Percentiles rank a stretch among this genome's conserved stretches.
phyloP scores from a whole-genome alignment of 1,284 basidiomycete genomes.

The Cystobasidium sp. region DNA sequence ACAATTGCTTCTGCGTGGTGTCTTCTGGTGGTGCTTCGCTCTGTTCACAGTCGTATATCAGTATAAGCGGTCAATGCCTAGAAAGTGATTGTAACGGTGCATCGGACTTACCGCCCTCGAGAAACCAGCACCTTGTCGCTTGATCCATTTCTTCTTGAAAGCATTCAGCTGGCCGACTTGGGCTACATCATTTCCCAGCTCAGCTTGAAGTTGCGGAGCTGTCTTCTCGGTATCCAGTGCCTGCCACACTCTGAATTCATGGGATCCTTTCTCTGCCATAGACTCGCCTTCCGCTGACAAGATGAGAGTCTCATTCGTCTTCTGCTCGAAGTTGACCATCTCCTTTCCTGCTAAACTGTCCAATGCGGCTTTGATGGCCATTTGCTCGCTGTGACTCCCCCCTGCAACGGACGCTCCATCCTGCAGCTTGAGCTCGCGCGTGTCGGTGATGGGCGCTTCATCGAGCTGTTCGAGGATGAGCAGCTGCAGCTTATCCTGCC shows the following conservation, averaged over 20 bases:
- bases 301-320: conserved; percentile 21
- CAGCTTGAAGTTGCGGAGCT: conserved; percentile 56
- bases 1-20: conserved; percentile 58
- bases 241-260: conserved; percentile 89
- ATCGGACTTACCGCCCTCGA: conserved; percentile 72
- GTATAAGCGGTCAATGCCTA: background rate
- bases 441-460: conserved; percentile 69
- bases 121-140: conserved; percentile 85
- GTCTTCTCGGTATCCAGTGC: conserved; percentile 64
- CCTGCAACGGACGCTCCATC: conserved; percentile 60
- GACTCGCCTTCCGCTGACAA: conserved; percentile 80
- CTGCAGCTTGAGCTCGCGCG: conserved; percentile 67
- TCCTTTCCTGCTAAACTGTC: conserved; percentile 86
- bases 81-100: conserved; percentile 4
- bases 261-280: conserved; percentile 80
- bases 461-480: conserved; percentile 42
- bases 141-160: conserved; percentile 97
- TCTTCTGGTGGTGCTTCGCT: conserved; percentile 27
- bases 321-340: conserved; percentile 60
- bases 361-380: conserved; percentile 79
- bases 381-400: conserved; percentile 61
- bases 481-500: conserved; percentile 31
- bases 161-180: conserved; percentile 91
- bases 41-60: background rate
- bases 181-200: conserved; percentile 78